Conservation (phyloP, 495 filamentous ascomycete species). For the Parmelia sp. region DNA sequence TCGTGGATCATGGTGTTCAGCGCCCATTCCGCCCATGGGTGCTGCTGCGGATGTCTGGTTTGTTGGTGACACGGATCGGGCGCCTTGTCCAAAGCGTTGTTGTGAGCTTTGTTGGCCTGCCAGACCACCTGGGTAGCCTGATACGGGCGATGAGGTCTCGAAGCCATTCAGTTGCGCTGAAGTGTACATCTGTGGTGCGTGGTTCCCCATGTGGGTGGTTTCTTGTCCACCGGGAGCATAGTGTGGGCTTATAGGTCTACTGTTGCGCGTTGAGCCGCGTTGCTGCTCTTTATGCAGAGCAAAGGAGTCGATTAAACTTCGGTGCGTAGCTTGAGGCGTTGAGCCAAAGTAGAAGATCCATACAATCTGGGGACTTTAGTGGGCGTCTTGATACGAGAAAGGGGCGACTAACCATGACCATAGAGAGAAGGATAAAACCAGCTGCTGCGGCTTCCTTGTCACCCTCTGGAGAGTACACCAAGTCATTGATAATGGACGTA, state of each 20-base stretch:
- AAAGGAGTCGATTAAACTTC: slow-evolving; percentile 91
- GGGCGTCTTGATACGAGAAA: too few species aligned
- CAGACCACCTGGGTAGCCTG: slow-evolving; percentile 62
- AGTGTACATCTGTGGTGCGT: slow-evolving; percentile 93
- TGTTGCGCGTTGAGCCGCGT: slow-evolving; percentile 58
- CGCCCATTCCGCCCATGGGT: slow-evolving; percentile 29
- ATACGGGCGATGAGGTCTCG: slow-evolving; percentile 90
- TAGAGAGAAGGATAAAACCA: slow-evolving; percentile 91
- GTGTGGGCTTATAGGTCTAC: slow-evolving; percentile 41
- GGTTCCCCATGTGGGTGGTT: slow-evolving; percentile 64
- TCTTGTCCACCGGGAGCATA: slow-evolving; percentile 51
- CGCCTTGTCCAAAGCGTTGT: slow-evolving; percentile 47
- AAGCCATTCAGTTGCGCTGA: slow-evolving; percentile 91
- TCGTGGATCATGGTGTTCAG: slow-evolving; percentile 33
- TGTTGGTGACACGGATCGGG: slow-evolving; percentile 30
- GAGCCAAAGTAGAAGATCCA: slow-evolving; percentile 99
- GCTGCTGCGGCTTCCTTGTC: slow-evolving; percentile 82
- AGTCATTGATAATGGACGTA: slow-evolving; percentile 71
- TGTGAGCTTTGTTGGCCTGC: slow-evolving; percentile 50
- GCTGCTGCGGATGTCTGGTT: slow-evolving; percentile 34
- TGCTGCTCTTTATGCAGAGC: slow-evolving; percentile 78
- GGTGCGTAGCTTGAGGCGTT: slow-evolving; percentile 76
- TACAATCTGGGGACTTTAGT: slow-evolving; percentile 58
- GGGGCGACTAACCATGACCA: slow-evolving; percentile 63
- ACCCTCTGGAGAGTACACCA: slow-evolving; percentile 63